Base-by-base conservation (phyloP, 2,329 filamentous ascomycete genomes). In the Trichothecium sympodiale region DNA sequence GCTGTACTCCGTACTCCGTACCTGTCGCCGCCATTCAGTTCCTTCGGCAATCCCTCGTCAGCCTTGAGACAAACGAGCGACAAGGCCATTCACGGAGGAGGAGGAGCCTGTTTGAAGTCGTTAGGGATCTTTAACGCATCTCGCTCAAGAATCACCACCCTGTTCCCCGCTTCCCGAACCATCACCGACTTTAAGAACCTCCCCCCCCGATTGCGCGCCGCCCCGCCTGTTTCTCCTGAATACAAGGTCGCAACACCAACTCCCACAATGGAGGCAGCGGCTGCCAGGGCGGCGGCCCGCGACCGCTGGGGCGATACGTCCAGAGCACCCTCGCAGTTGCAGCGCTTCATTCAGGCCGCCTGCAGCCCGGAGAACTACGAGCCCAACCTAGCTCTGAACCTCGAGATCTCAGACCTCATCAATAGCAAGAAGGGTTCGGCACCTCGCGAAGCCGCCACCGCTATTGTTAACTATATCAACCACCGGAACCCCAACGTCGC, bases 321-420 rank as follows among this genome's bases (percentile, higher is more conserved):
- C 55, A 77, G 83, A 43, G 77, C 82, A 38, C 77, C 83, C 44
- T 89, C 88, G 39, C 86, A 88, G 56, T 75, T 98, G 41, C 88
- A 94, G 65, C 83, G 91, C 61, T 95, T 88, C 61, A 94, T 98
- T 60, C 79, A 91, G 57, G 88, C 88, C 64, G 89, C 91, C 46
- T 96, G 91, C 67, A 93, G 91, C 52, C 86, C 91, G 35, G 84
- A 94, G 58, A 95, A 96, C 65, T 95, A 87, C 67, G 91, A 98
- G 67, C 89, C 91, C 43, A 96, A 98, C 56, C 80, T 98, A 37
- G 91, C 88, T 39, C 69, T 98, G 44, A 93, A 91, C 55, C 83
- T 98, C 56, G 91, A 98, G 70, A 94, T 98, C 52, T 71, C 87
- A 51, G 91, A 98, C 65, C 66, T 96, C 51, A 84, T 98, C 68